phyloP scores from a whole-genome alignment of 2,329 filamentous ascomycete species.

The Monilinia fructigena region DNA sequence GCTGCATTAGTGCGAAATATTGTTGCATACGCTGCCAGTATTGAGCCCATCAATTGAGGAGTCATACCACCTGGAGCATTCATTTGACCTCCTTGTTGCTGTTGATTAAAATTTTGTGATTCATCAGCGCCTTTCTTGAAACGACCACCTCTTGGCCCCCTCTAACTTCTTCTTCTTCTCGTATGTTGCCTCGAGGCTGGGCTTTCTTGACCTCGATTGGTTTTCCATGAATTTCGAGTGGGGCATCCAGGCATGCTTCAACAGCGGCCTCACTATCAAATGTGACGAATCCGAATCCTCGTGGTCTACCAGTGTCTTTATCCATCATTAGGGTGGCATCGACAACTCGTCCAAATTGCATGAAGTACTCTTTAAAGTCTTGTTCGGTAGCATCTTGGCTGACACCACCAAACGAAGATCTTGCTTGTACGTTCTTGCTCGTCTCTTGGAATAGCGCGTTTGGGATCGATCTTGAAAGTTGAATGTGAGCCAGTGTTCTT shows the following conservation, averaged over 20 bases:
- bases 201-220: conserved; percentile 98
- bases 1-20: conserved; percentile 93
- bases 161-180: conserved; percentile 79
- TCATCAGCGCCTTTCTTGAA: conserved; percentile 56
- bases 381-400: conserved; percentile 96
- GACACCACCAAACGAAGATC: conserved; percentile 94
- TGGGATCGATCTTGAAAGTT: conserved; percentile 75
- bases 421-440: conserved; percentile 98
- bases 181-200: conserved; percentile 89
- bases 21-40: conserved; percentile 99
- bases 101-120: conserved; percentile 44
- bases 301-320: conserved; percentile 94
- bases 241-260: conserved; percentile 80
- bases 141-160: conserved; percentile 53
- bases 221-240: conserved; percentile 91
- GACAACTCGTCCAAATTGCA: conserved; percentile 91
- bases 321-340: conserved; percentile 99
- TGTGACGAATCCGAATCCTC: conserved; percentile 96
- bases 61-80: conserved; percentile 67
- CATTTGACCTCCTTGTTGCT: conserved; percentile 39
- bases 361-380: conserved; percentile 96
- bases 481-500: conserved; percentile 30
- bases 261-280: conserved; percentile 96
- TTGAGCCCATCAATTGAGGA: conserved; percentile 95
- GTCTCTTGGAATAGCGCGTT: conserved; percentile 93